A percentile compares a stretch with the other conserved stretches of the same genome.
Conservation (phyloP, 2,329 filamentous ascomycete species). For the Penicillium fuscoglaucum region DNA sequence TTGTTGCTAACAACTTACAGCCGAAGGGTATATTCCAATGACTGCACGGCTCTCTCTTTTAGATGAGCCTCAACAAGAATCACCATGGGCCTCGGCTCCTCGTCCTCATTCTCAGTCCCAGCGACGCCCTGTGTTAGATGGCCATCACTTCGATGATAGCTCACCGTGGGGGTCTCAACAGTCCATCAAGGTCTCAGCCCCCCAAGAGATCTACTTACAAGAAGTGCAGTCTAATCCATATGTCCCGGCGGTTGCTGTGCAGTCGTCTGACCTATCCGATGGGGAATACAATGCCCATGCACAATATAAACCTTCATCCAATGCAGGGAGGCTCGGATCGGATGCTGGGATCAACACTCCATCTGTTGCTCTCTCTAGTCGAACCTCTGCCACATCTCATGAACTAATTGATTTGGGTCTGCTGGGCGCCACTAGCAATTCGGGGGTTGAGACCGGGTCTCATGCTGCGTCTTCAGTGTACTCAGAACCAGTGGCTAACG, state of each 20-base stretch:
- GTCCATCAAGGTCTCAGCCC: slow-evolving; percentile 17
- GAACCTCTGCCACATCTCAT: slow-evolving; percentile 34
- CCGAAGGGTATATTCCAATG: slow-evolving; percentile 43
- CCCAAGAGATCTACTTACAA: slow-evolving; percentile 18
- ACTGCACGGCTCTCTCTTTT: slow-evolving; percentile 41
- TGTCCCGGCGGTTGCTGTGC: slow-evolving; percentile 15
- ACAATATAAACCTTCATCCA: slow-evolving; percentile 9
- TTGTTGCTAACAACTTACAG: slow-evolving; percentile 22
- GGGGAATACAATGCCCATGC: slow-evolving; percentile 5
- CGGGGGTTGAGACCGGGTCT: slow-evolving; percentile 11
- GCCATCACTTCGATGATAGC: slow-evolving; percentile 8
- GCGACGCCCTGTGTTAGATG: slow-evolving; percentile 5
- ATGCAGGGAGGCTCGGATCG: slow-evolving; percentile 16
- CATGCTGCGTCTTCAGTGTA: slow-evolving; percentile 16
- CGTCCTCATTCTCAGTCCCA: slow-evolving; percentile 8
- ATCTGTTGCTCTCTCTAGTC: slow-evolving; percentile 24
- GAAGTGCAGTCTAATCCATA: slow-evolving; percentile 19
- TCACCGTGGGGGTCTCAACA: slow-evolving; percentile 25
- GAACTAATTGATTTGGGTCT: slow-evolving; percentile 35
- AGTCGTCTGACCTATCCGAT: slow-evolving; percentile 9
- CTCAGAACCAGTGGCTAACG: slow-evolving; percentile 7
- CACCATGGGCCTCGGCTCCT: slow-evolving; percentile 30
- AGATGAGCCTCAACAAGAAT: slow-evolving; percentile 30
- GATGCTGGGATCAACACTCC: slow-evolving; percentile 24
- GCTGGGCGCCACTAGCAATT: neutral